Evolutionary conservation across 495 filamentous ascomycete species (phyloP), one percentile per base, ranked within the genome.

Genomic region (Cenococcum geophilum): DNA sequence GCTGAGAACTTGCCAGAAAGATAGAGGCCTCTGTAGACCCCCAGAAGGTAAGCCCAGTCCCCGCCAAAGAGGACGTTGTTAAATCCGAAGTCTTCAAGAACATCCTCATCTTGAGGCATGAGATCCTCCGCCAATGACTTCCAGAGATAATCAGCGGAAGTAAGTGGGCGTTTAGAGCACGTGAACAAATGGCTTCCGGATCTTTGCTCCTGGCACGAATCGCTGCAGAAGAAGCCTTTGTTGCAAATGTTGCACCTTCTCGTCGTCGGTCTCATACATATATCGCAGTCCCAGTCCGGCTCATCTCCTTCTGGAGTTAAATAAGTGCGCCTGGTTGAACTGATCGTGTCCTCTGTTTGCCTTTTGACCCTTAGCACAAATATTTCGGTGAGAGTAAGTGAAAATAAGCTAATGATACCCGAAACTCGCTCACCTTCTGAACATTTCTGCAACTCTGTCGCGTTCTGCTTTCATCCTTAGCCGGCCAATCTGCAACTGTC

Each of bases 401-500:
- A n/a, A n/a, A n/a, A n/a, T n/a, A n/a, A n/a, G n/a, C n/a, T n/a
- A n/a, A n/a, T n/a, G n/a, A n/a, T n/a, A n/a, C n/a, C n/a, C n/a
- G n/a, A n/a, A n/a, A n/a, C n/a, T n/a, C n/a, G n/a, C n/a, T 60
- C 43, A 60, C 58, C 58, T 60, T 60, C 35, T 60, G 58, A 60
- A 60, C 49, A 43, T 53, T 25, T 60, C 58, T 22, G 58, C 48
- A 54, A 60, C 58, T 54, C 49, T 16, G 35, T 60, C 34, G 9
- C 43, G 49, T 32, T 60, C 58, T 5, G 49, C 47, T 25, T 60
- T 54, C 21, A 54, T 9, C 27, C 5, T 54, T 25, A 10, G 34
- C 4, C 23, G 49, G 25, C 53, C 18, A 23, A 60, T 11, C 1
- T 54, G n/a, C 34, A 48, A 53, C 25, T 40, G 23, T 37, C 32